Evolutionary conservation across 1,284 basidiomycete species (phyloP), one percentile per base, ranked within the genome.

Genomic region (Agaricales sp.): DNA sequence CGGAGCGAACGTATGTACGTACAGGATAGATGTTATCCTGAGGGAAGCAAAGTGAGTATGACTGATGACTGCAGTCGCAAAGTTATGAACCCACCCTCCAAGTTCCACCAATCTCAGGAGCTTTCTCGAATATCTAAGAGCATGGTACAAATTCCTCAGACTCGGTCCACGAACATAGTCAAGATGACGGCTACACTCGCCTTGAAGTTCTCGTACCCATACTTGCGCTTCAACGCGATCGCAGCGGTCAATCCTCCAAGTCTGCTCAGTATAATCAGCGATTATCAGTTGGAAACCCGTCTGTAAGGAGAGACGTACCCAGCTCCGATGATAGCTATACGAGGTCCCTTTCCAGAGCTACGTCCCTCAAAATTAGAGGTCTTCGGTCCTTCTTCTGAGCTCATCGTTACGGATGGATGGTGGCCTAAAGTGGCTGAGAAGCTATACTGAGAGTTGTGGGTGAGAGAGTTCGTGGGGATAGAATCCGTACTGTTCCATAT

Each of bases 111-210:
- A 75, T 61, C 26, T 62, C 58, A 22, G 61, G 58, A 20, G 67
- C 68, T 52, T 64, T 69, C 54, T 78, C 75, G 52, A 70, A 75
- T 38, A 78, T 77, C 75, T 78, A 55, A 19, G n/a, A n/a, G n/a
- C n/a, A n/a, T n/a, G n/a, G n/a, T n/a, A 43, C 23, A 21, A 19
- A 11, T 22, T 35, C 3, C 1, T 13, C n/a, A 30, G n/a, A 38
- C 13, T 30, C 24, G n/a, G n/a, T n/a, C n/a, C 22, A 37, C 13
- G 18, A 12, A 24, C 20, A 18, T 20, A 22, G 16, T n/a, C 14
- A n/a, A 3, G 45, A 26, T 13, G 46, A 13, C n/a, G n/a, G n/a
- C n/a, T 48, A 8, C 41, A 59, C 68, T 45, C 50, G 75, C 74
- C 41, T 65, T 70, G 51, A 77, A 76, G 56, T 73, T 69, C 2